These are phyloP conservation scores for Melanopsichium pennsylvanicum DNA, from an alignment of 1,284 basidiomycete genomes.

Conservation along the genomic window DNA sequence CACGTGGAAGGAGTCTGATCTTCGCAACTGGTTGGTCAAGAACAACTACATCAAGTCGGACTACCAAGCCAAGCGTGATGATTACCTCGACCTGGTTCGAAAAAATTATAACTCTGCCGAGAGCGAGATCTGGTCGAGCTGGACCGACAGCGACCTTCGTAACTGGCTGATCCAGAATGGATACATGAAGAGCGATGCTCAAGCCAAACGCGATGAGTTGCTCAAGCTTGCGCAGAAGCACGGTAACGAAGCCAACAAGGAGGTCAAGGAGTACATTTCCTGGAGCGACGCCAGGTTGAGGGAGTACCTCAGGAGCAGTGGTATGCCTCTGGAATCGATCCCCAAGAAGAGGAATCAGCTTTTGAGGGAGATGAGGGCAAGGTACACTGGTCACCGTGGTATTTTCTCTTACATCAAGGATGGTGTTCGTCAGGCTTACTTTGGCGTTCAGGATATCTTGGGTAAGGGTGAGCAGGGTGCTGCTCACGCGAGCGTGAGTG, in stretches of 20 bases:
- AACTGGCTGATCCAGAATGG: constrained; percentile 57
- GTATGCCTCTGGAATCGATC: constrained; percentile 48
- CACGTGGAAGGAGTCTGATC: constrained; percentile 58
- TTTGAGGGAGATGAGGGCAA: constrained; percentile 60
- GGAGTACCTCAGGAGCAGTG: constrained; percentile 53
- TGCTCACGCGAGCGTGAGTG: constrained; percentile 44
- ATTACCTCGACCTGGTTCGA: constrained; percentile 44
- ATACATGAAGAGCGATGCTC: constrained; percentile 48
- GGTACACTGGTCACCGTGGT: constrained; percentile 55
- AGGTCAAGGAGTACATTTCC: constrained; percentile 54
- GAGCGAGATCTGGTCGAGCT: constrained; percentile 51
- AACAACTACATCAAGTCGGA: constrained; percentile 57
- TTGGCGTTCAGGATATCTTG: constrained; percentile 52
- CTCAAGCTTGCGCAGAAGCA: constrained; percentile 55
- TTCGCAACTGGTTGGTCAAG: constrained; percentile 57
- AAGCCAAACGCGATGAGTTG: constrained; percentile 60
- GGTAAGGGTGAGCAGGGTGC: constrained; percentile 54
- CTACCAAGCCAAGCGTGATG: constrained; percentile 53
- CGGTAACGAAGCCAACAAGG: constrained; percentile 36
- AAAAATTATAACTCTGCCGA: constrained; percentile 52
- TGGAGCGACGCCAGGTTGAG: constrained; percentile 61
- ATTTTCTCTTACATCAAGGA: constrained; percentile 56
- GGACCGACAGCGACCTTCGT: constrained; percentile 60
- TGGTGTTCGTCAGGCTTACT: constrained; percentile 54
- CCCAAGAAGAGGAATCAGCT: constrained; percentile 59